Base-by-base conservation (phyloP, 805 yeast species). In the Candida orba region DNA sequence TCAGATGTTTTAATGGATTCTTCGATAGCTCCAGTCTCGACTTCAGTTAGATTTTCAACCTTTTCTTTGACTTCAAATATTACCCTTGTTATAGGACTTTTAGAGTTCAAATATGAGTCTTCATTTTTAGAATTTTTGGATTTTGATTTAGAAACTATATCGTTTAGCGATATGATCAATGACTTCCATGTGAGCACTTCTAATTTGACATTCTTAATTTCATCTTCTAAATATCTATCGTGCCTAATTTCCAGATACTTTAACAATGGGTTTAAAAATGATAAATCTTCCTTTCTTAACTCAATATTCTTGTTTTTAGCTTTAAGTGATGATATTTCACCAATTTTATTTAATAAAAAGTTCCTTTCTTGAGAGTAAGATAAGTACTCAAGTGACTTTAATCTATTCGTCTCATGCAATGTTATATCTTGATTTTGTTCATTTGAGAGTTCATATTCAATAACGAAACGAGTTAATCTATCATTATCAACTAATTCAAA, bases 361-460 rank as follows among this genome's bases (percentile, higher is more conserved):
- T 27, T 33, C 39, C 50, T 51, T 31, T 47, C 50, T 25, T 40
- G 29, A n/a, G 46, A 32, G 23, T 45, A 54, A 0, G 46, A 36
- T n/a, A 22, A 36, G 12, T 42, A 44, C 5, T 40, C 50, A 4
- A 42, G 44, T 6, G 50, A 43, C 6, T n/a, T 23, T 2, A 51
- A 18, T 13, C 64, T 59, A 23, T 53, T 60, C 27, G 51, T 55
- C 10, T 53, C 36, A 32, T 48, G 49, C 4, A 47, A 20, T 6
- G 54, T 32, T 2, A 51, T 8, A 20, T 72, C 79, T 15, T 70
- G 73, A 30, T 68, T 67, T 41, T 71, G 76, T 2, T 59, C 62
- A 25, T 73, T 71, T 5, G 73, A 66, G 3, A 79, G 48, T 41
- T 75, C 76, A 53, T 79, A 77, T 53, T 86, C 95, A 27, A 81